Base-by-base conservation (phyloP, 2,329 filamentous ascomycete genomes). In the Aureobasidium lini region DNA sequence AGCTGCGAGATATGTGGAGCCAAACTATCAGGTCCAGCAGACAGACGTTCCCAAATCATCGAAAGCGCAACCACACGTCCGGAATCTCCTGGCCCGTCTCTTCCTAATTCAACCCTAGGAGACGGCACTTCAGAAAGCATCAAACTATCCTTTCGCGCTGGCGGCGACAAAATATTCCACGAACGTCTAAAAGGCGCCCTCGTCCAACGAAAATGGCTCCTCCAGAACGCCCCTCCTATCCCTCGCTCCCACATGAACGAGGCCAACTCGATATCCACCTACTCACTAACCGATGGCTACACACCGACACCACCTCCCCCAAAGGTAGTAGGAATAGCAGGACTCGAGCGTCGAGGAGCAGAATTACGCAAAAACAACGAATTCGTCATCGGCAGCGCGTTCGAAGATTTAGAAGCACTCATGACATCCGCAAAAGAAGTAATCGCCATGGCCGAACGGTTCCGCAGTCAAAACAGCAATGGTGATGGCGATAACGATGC, bases 371-470 rank as follows among this genome's bases (percentile, higher is more conserved):
- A 90, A 75, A 96, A 95, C 72, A 97, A 96, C 66, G 91, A 96
- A 72, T 76, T 90, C 9, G 86, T 96, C 52, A 96, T 99, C 64
- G 93, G 93, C 29, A 91, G 84, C 64, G 92, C 94, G 0, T 99
- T 99, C 68, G 93, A 96, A 70, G 94, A 99, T 68, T 82, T 99
- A 0, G 93, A 97, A 70, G 92, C 94, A 3, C 79, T 99, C 39
- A 99, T 97, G 93, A 90, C 92, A 3, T 96, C 93, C 3, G 94
- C 94, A 5, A 96, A 97, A 70, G 90, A 99, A 70, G 90, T 99
- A 50, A 87, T 97, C 53, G 90, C 91, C 5, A 84, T 99, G 43
- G 94, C 94, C 0, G 93, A 97, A 72, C 85, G 85, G 15, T 93
- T 97, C 66, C 86, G 90, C 1, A 80, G 84, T 11, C 88, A 92